Evolutionary conservation across 805 yeast genomes (phyloP), one percentile per base, ranked within the genome.

Genomic region (Spathaspora boniae): DNA sequence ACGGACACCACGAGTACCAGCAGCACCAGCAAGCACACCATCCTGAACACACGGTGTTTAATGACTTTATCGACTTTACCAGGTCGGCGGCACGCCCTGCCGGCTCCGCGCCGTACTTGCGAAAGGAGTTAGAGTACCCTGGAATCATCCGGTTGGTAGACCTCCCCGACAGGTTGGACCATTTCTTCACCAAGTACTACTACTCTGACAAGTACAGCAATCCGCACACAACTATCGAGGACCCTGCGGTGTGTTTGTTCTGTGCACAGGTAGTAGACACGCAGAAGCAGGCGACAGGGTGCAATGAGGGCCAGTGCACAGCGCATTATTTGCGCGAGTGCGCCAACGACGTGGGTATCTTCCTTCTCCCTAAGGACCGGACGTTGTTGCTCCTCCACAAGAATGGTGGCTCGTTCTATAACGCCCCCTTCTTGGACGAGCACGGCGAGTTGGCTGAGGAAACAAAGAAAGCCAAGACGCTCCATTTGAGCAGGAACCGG

Each of bases 381-480:
- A 63, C 81, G 9, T 51, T 85, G 17, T 59, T 87, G 34, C 52
- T 86, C 22, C 53, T 91, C 31, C 75, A 83, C 40, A 78, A 77
- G 33, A 82, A 81, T 6, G 81, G 83, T 24, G 98, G 98, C 0
- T 78, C 95, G 1, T 91, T 91, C 54, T 70, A 76, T 41, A 79
- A 78, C 22, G 82, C 94, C 3, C 98, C 98, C 0, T 91, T 80
- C 52, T 60, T 86, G 23, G 96, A 89, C 54, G 70, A 71, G 23
- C 95, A 87, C 55, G 97, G 97, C 1, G 97, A 89, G 50, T 58
- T 79, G 11, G 87, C 89, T 33, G 82, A 79, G 28, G 89, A 82
- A 34, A 66, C 77, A 44, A 83, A 77, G 60, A 77, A 79, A 31
- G 82, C 81, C 1, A 76, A 87, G 34, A 85, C 94, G 0, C 75